Conservation (phyloP, 2,329 filamentous ascomycete genomes). For the Stagonosporopsis vannaccii region DNA sequence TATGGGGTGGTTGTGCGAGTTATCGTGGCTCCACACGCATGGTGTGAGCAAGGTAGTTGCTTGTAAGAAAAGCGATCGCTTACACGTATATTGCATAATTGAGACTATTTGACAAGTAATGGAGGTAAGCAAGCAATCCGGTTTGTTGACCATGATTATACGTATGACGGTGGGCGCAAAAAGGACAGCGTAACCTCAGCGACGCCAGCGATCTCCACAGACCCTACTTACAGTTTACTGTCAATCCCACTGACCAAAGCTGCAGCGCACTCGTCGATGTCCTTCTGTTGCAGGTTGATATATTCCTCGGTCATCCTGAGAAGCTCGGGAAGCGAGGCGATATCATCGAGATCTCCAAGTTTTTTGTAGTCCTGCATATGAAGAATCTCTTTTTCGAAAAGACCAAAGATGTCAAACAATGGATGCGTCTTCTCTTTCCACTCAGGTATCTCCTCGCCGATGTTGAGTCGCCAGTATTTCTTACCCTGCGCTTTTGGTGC, state of each 20-base stretch:
- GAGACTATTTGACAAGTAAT: not conserved
- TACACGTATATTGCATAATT: not conserved
- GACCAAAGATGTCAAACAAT: not conserved
- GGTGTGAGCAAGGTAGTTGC: not conserved
- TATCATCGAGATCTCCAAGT: constrained; percentile 2
- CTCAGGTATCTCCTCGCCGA: constrained; percentile 7
- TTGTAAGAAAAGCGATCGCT: not conserved
- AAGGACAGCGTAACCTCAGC: not conserved
- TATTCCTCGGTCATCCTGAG: not conserved
- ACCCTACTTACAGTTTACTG: not conserved
- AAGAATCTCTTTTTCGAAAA: not conserved
- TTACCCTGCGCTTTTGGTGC: not conserved
- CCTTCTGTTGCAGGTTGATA: not conserved
- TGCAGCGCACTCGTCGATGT: not conserved
- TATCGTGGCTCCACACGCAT: not conserved
- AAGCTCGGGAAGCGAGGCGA: not conserved
- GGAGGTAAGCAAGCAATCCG: not conserved
- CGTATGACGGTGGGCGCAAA: not conserved
- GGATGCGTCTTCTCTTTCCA: not conserved
- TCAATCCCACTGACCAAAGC: not conserved
- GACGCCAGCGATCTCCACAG: not conserved
- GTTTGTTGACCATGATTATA: not conserved
- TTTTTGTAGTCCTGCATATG: not conserved
- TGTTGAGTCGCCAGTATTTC: constrained; percentile 4
- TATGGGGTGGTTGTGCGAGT: not conserved